These are phyloP conservation scores for Neurospora cerealis DNA, from an alignment of 495 filamentous ascomycete genomes.

Conservation along the genomic window DNA sequence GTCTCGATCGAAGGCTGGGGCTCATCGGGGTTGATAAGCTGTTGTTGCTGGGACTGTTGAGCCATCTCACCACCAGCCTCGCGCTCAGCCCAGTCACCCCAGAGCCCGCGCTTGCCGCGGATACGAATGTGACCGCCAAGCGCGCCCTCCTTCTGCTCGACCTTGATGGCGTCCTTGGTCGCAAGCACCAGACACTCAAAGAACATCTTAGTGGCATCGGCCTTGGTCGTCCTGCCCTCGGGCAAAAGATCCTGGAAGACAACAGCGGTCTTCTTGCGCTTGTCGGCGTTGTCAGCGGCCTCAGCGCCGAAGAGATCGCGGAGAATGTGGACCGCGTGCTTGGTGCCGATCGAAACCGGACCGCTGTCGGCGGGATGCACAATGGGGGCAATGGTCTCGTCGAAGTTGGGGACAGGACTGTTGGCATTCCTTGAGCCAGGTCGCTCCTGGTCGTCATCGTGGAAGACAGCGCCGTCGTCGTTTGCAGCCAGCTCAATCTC, in stretches of 20 bases:
- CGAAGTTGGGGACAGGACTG: slow-evolving; percentile 47
- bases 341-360: slow-evolving; percentile 78
- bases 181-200: slow-evolving; percentile 92
- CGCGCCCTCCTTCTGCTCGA: slow-evolving; percentile 71
- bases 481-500: slow-evolving; percentile 58
- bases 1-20: slow-evolving; percentile 23
- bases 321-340: slow-evolving; percentile 90
- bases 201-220: slow-evolving; percentile 98
- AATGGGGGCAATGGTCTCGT: slow-evolving; percentile 64
- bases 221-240: slow-evolving; percentile 62
- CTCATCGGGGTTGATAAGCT: slow-evolving; percentile 9
- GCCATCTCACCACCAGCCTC: slow-evolving; percentile 53
- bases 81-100: slow-evolving; percentile 91
- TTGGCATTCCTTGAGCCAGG: slow-evolving; percentile 18
- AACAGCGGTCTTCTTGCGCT: slow-evolving; percentile 66
- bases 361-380: slow-evolving; percentile 72
- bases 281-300: slow-evolving; percentile 46
- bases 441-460: slow-evolving; percentile 43
- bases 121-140: slow-evolving; percentile 73
- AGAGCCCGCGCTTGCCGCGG: slow-evolving; percentile 78
- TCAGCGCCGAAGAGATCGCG: slow-evolving; percentile 72
- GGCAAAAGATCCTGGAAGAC: slow-evolving; percentile 90
- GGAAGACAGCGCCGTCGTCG: slow-evolving; percentile 33
- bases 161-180: slow-evolving; percentile 95
- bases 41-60: slow-evolving; percentile 26